These are phyloP conservation scores for Ceratocystis destructans DNA, from an alignment of 2,329 filamentous ascomycete species.

Conservation along the genomic window DNA sequence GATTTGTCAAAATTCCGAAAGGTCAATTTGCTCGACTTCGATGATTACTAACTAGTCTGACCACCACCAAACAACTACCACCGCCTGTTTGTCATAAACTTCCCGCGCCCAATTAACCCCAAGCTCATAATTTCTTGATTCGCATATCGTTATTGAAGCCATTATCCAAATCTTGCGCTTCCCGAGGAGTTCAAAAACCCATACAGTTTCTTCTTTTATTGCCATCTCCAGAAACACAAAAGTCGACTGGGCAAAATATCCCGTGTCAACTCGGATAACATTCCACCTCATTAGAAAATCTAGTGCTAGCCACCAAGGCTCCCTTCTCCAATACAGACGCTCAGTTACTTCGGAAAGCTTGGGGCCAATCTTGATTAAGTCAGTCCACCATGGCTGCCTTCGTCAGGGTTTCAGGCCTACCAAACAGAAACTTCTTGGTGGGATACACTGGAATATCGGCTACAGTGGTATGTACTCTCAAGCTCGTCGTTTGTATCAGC, in stretches of 20 bases:
- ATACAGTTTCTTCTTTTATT: background rate
- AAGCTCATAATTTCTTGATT: background rate
- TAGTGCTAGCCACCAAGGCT: background rate
- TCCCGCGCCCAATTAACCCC: background rate
- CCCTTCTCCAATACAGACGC: background rate
- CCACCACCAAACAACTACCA: background rate
- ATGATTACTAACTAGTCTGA: background rate
- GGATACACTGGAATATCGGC: conserved; percentile 97
- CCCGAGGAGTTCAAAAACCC: background rate
- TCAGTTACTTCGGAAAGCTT: background rate
- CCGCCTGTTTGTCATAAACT: background rate
- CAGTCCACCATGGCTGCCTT: conserved; percentile 49
- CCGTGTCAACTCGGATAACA: background rate
- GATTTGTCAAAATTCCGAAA: background rate
- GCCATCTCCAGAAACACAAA: background rate
- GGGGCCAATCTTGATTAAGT: background rate
- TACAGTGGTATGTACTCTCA: conserved; percentile 59
- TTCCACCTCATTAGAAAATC: background rate
- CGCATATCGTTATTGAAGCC: background rate
- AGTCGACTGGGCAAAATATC: background rate
- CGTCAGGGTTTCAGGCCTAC: conserved; percentile 92
- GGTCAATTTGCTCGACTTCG: background rate
- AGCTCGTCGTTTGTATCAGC: background rate
- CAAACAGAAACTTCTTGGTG: conserved; percentile 92
- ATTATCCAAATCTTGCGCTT: background rate